Evolutionary conservation across 225 moss, liverwort and hornwort species (phyloP).

Genomic region (Marchantia paleacea): DNA sequence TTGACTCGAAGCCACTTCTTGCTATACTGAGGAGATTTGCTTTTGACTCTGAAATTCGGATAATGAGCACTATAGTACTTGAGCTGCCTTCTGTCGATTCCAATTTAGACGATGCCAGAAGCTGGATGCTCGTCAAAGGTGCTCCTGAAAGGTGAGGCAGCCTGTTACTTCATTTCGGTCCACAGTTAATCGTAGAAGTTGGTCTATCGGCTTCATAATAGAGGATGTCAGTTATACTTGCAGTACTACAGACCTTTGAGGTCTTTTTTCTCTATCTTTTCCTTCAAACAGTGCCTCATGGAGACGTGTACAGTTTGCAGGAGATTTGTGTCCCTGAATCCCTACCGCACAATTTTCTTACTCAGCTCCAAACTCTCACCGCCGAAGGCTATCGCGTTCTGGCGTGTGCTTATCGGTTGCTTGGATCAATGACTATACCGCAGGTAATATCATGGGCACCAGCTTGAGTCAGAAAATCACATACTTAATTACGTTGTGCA

Average conservation of each 20-base stretch:
- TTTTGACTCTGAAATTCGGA: slow-evolving; percentile 11
- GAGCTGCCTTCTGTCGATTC: not conserved
- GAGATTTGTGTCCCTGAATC: slow-evolving; percentile 6
- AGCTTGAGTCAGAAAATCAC: too few relatives aligned
- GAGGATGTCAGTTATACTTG: too few relatives aligned
- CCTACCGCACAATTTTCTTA: not conserved
- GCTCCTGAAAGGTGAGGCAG: slow-evolving; percentile 13
- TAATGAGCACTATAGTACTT: slow-evolving; percentile 7
- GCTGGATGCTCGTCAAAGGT: slow-evolving; percentile 17
- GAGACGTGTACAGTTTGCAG: slow-evolving; percentile 8
- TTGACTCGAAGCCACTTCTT: not conserved
- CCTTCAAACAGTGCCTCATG: not conserved
- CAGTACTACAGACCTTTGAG: not conserved
- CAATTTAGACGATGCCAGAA: not conserved
- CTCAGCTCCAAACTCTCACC: not conserved
- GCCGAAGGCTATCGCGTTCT: slow-evolving; percentile 13
- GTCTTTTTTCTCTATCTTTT: not conserved
- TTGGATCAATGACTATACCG: slow-evolving; percentile 5
- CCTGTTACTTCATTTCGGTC: too few relatives aligned
- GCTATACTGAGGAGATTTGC: slow-evolving; percentile 12
- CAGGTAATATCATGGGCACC: not conserved
- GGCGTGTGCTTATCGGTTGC: slow-evolving; percentile 10
- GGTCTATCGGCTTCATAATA: too few relatives aligned
- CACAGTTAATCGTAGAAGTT: too few relatives aligned
- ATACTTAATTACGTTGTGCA: too few relatives aligned